phyloP scores from a whole-genome alignment of 2,329 filamentous ascomycete species.

The Plectosphaerella cucumerina region DNA sequence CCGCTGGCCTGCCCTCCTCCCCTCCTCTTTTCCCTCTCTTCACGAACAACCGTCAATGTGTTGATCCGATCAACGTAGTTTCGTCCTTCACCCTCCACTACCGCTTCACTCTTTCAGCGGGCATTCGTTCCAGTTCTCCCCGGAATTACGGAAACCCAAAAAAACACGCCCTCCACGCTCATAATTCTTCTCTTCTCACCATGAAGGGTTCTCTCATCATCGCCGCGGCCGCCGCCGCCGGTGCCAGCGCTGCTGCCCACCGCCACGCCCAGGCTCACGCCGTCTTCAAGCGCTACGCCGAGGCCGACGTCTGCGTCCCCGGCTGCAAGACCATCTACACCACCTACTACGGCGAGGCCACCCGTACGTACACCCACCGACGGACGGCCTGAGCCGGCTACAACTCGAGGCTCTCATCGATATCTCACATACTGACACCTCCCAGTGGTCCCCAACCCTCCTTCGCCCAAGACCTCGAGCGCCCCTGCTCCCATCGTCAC shows the following conservation, averaged over 20 bases:
- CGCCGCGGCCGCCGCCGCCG: constrained; percentile 58
- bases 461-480: constrained; percentile 18
- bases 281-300: constrained; percentile 46
- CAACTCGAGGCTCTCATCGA: no score
- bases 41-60: constrained; percentile 43
- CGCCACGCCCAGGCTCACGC: constrained; percentile 58
- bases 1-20: constrained; percentile 28
- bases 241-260: constrained; percentile 56
- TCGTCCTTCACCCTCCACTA: constrained; percentile 47
- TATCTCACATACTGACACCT: neutral
- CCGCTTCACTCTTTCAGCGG: constrained; percentile 90
- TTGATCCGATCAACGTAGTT: constrained; percentile 50
- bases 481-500: constrained; percentile 16
- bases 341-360: constrained; percentile 64
- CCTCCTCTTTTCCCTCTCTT: constrained; percentile 28
- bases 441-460: constrained; percentile 34
- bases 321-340: constrained; percentile 72
- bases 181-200: constrained; percentile 34
- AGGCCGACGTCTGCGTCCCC: constrained; percentile 47
- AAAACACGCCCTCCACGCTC: constrained; percentile 15
- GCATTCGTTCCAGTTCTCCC: constrained; percentile 55
- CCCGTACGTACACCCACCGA: no score
- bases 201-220: constrained; percentile 74
- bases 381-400: no score
- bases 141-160: constrained; percentile 21